phyloP scores from a whole-genome alignment of 441 rosid species.

The Gossypium trilobum region DNA sequence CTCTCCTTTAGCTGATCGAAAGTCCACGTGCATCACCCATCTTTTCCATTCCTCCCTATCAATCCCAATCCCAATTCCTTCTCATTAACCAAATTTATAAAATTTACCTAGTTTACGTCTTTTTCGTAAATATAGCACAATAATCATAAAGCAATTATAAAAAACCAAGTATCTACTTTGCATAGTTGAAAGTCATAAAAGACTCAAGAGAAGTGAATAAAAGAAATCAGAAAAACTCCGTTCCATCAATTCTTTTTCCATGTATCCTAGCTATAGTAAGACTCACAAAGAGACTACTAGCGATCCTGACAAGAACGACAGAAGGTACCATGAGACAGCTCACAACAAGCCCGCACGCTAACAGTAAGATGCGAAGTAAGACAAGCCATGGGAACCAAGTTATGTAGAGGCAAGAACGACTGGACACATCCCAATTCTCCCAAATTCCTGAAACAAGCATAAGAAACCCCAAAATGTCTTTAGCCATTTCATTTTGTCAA shows the following conservation, averaged over 20 bases:
- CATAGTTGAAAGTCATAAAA: conserved; percentile 17
- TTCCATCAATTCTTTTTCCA: neutral
- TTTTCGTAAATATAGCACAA: neutral
- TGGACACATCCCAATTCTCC: conserved; percentile 64
- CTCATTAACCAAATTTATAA: conserved; percentile 28
- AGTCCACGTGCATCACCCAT: conserved; percentile 83
- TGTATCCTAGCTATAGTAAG: conserved; percentile 46
- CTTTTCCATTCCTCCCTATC: conserved; percentile 88
- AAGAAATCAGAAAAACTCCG: conserved; percentile 16
- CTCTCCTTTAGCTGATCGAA: conserved; percentile 61
- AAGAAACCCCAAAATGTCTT: neutral
- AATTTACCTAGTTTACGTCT: conserved; percentile 11
- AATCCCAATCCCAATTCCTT: conserved; percentile 63
- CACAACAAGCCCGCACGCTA: conserved; percentile 72
- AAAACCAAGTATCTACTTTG: neutral
- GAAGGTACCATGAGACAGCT: conserved; percentile 95
- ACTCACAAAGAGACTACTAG: conserved; percentile 87
- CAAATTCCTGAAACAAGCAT: conserved; percentile 38
- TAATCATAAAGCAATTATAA: neutral
- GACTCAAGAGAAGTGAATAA: conserved; percentile 15
- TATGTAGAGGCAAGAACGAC: conserved; percentile 61
- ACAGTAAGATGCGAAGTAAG: conserved; percentile 61
- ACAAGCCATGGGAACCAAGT: conserved; percentile 31
- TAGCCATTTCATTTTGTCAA: neutral
- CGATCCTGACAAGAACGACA: conserved; percentile 86